Evolutionary conservation across 1,284 basidiomycete genomes (phyloP), one percentile per base, ranked within the genome.

Genomic region (Malassezia sympodialis): DNA sequence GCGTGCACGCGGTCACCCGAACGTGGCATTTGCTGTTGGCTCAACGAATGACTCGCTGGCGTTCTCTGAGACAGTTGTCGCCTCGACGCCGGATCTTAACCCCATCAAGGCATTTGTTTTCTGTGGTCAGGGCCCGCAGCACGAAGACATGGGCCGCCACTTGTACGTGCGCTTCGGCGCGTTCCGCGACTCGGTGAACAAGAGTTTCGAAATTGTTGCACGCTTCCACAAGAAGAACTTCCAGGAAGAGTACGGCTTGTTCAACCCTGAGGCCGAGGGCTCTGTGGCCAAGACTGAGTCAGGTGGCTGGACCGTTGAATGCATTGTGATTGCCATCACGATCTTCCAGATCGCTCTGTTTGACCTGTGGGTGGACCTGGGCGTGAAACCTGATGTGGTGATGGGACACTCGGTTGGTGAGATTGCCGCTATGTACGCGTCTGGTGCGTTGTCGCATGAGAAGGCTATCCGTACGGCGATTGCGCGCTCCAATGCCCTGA

Each of bases 91-190:
- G n/a, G 56, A 58, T 47, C 49, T 53, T 27, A 58, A 58, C 45
- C 53, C 57, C 23, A 39, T 54, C 43, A 51, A 53, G 44, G 51
- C 46, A 15, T 54, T 62, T 30, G 49, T 62, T 14, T 62, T 62
- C 53, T 47, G 44, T 49, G 61, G 61, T 34, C 61, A 62, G 43
- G 61, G 61, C 21, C 59, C 61, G 3, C 61, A 62, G 50, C 61
- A 62, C 45, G 45, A 47, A 24, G 31, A 51, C 51, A 62, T 62
- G 61, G 61, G 58, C 31, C 55, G 55, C 30, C 46, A 52, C 42
- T 34, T 62, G 14, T 60, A 53, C 34, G 30, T 42, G 42, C 53
- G 55, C 23, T 62, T 51, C 21, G 41, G 11, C 19, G 54, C 51
- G 23, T 62, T 60, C 55, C 57, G 61, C 24, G 39, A 57, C 21